phyloP scores from a whole-genome alignment of 2,329 filamentous ascomycete species.

The Trichoderma koningiopsis region DNA sequence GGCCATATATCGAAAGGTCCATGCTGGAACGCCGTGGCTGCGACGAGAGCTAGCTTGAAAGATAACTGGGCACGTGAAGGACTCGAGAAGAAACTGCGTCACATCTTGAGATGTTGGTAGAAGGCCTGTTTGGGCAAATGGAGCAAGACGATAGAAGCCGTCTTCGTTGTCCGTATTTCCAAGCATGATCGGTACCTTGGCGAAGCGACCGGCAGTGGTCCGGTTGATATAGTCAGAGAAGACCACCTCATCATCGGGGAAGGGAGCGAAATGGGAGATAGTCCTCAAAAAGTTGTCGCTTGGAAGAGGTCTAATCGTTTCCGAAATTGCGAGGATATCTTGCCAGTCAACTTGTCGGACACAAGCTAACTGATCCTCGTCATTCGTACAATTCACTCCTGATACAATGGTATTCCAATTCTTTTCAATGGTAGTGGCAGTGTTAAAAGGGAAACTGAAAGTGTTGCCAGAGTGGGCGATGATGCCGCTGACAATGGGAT shows the following conservation, averaged over 20 bases:
- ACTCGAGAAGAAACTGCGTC: conserved; percentile 45
- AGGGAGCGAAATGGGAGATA: not conserved
- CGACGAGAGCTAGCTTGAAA: conserved; percentile 42
- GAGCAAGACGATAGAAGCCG: conserved; percentile 3
- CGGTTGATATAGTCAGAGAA: not conserved
- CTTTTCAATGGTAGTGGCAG: not conserved
- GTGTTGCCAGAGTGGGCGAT: conserved; percentile 50
- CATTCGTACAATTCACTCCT: not conserved
- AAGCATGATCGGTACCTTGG: conserved; percentile 3
- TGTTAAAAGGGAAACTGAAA: not conserved
- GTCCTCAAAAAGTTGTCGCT: not conserved
- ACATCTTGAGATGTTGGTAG: not conserved
- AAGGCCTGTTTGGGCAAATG: not conserved
- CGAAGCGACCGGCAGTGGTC: not conserved
- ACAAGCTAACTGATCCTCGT: not conserved
- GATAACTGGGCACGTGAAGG: conserved; percentile 49
- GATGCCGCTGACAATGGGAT: conserved; percentile 52
- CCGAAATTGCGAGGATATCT: not conserved
- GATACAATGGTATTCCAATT: too few relatives aligned
- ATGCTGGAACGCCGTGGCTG: conserved; percentile 41
- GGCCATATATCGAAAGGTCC: conserved; percentile 50
- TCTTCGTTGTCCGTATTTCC: conserved; percentile 9
- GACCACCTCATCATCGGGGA: not conserved
- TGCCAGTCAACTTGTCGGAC: not conserved
- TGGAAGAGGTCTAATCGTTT: not conserved